These are phyloP conservation scores for Penicillium hesseltinei DNA, from an alignment of 2,329 filamentous ascomycete species.

Conservation along the genomic window DNA sequence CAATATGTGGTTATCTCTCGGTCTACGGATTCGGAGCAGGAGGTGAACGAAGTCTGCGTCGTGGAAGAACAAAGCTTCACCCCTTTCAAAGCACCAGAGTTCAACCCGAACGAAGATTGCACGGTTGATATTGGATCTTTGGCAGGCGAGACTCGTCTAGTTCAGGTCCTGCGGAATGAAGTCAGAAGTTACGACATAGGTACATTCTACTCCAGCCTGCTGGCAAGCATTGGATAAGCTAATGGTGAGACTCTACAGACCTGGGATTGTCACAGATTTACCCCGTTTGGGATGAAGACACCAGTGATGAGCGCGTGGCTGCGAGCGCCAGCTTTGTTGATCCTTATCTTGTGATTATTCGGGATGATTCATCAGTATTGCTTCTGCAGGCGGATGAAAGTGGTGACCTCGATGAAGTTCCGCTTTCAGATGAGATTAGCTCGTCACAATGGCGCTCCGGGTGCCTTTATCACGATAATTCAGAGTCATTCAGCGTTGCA, in stretches of 20 bases:
- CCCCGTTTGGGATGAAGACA: constrained; percentile 88
- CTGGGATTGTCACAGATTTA: constrained; percentile 87
- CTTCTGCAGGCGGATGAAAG: constrained; percentile 76
- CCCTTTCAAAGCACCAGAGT: constrained; percentile 77
- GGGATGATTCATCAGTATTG: constrained; percentile 78
- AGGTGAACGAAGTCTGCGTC: constrained; percentile 75
- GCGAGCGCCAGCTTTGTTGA: constrained; percentile 81
- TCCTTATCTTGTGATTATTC: constrained; percentile 77
- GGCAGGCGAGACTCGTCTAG: constrained; percentile 74
- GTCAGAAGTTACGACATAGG: constrained; percentile 87
- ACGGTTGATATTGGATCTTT: constrained; percentile 85
- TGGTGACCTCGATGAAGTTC: constrained; percentile 81
- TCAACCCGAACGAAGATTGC: constrained; percentile 82
- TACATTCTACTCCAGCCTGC: constrained; percentile 47
- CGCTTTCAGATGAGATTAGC: constrained; percentile 59
- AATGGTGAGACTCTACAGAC: constrained; percentile 51
- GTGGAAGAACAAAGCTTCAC: constrained; percentile 72
- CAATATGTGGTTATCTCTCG: constrained; percentile 82
- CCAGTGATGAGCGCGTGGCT: constrained; percentile 70
- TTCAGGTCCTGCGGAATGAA: constrained; percentile 84
- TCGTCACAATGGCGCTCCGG: constrained; percentile 76
- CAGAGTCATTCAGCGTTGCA: constrained; percentile 53
- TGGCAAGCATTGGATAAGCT: not conserved
- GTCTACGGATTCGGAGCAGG: constrained; percentile 61
- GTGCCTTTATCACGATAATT: constrained; percentile 72